Evolutionary conservation across 306 rosid genomes (phyloP), one percentile per base, ranked within the genome.

Genomic region (Betula pendula): DNA sequence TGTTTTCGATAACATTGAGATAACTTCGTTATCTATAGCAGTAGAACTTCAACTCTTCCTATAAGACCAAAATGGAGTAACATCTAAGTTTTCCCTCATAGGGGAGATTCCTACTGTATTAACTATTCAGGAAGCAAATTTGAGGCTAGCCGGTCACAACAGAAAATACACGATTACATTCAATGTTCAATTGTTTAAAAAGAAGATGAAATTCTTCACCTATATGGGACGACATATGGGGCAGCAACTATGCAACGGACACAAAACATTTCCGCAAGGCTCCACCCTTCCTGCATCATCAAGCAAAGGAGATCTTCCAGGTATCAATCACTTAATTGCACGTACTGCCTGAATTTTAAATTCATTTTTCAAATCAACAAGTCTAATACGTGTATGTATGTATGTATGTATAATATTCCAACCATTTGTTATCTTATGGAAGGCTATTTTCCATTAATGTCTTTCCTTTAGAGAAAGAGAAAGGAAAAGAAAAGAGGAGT

Each of bases 261-360:
- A 72, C 45, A 73, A 75, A 89, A 92, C 27, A 80, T 68, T 72
- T 92, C 97, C 0, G 96, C 96, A 70, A 92, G 88, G 86, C 91
- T 90, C 97, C 97, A 92, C 40, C 97, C 97, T 89, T 92, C 97
- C 97, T 92, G 83, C 78, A 80, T 35, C 82, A 85, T 82, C 78
- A 89, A 40, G 76, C 51, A 80, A 76, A 74, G 59, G 42, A 65
- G 50, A 33, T 33, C 65, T 31, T 68, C 80, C 51, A 60, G 72
- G 69, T n/a, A 24, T 56, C 6, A 44, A 50, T 43, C 19, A 66
- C 27, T 66, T 74, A 77, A 76, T 56, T 56, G 51, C 48, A 55
- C 48, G 70, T 4, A 35, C 38, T 9, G 14, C 38, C 17, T 24
- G 47, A 29, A 60, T n/a, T n/a, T n/a, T n/a, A n/a, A n/a, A n/a